Evolutionary conservation across 352 stramenopile species (phyloP), one percentile per base, ranked within the genome.

Genomic region (Phytophthora aleatoria): DNA sequence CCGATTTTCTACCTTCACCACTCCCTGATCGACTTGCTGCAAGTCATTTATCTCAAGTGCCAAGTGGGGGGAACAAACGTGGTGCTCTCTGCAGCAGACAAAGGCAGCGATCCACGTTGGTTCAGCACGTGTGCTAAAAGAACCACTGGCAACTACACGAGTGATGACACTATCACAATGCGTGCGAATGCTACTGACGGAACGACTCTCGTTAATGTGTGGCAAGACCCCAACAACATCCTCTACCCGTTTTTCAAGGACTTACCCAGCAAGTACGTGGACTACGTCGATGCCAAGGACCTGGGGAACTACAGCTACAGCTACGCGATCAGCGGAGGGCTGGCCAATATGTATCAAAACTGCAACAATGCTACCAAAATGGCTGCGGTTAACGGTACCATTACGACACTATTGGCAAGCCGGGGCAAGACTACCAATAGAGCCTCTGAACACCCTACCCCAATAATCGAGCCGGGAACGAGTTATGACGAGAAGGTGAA

Each of bases 231-330:
- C 0, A 74, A 76, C 31, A 81, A 79, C 42, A 72, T 72, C 7
- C 56, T 90, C 9, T 87, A 87, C 44, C 72, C 57, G 20, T 91
- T 83, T 69, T 91, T 91, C 61, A 87, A 89, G 36, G 74, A 83
- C 45, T 42, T 91, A 0, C 83, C 82, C 1, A 55, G 30, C n/a
- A 76, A 56, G 5, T 85, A 75, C 55, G 42, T 24, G 1, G 68
- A 80, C 15, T 81, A 83, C 41, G 57, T 85, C 1, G 82, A 89
- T 47, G 71, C 68, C 8, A 83, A 77, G 33, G 73, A 85, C 38
- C 51, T 89, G 31, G 74, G 74, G 2, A 47, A 68, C 15, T 82
- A 90, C 67, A 90, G 72, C 64, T 91, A 89, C 73, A 73, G 73
- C 35, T 90, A 91, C 67, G 38, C 72, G 5, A 67, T 87, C 52